A percentile compares a stretch with the other conserved stretches of the same genome.
Evolutionary conservation across 495 filamentous ascomycete species (phyloP).

Genomic region (Aspergillus bridgeri): DNA sequence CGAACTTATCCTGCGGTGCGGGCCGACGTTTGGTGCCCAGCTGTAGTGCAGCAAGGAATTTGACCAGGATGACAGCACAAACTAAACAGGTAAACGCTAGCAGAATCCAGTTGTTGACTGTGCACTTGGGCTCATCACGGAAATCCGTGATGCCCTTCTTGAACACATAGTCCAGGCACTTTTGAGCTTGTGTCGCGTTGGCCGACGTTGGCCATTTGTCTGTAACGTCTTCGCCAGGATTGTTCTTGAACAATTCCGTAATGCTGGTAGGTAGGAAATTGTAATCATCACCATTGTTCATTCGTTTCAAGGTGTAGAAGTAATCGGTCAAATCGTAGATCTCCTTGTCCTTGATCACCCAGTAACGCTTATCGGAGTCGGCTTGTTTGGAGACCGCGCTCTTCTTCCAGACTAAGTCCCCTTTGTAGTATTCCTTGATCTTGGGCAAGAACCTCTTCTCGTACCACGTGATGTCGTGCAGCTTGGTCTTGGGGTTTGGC

Average conservation of each 20-base stretch:
- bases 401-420: conserved; percentile 73
- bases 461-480: conserved; percentile 75
- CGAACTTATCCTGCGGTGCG: conserved; percentile 92
- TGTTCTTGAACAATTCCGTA: conserved; percentile 61
- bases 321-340: conserved; percentile 93
- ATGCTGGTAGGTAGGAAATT: conserved; percentile 66
- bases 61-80: conserved; percentile 73
- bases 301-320: conserved; percentile 60
- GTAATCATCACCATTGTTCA: conserved; percentile 51
- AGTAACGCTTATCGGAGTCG: conserved; percentile 63
- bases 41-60: conserved; percentile 93
- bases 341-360: conserved; percentile 70
- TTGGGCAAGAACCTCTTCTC: conserved; percentile 64
- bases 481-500: conserved; percentile 46
- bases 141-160: conserved; percentile 84
- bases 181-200: conserved; percentile 55
- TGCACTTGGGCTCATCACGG: conserved; percentile 68
- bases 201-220: conserved; percentile 53
- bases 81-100: conserved; percentile 81
- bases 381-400: conserved; percentile 53
- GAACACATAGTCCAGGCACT: conserved; percentile 81
- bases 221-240: conserved; percentile 76
- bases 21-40: conserved; percentile 90
- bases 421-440: conserved; percentile 83
- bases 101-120: conserved; percentile 89